Evolutionary conservation across 345 rosid species (phyloP), one percentile per base, ranked within the genome.

Genomic region (Linum usitatissimum): DNA sequence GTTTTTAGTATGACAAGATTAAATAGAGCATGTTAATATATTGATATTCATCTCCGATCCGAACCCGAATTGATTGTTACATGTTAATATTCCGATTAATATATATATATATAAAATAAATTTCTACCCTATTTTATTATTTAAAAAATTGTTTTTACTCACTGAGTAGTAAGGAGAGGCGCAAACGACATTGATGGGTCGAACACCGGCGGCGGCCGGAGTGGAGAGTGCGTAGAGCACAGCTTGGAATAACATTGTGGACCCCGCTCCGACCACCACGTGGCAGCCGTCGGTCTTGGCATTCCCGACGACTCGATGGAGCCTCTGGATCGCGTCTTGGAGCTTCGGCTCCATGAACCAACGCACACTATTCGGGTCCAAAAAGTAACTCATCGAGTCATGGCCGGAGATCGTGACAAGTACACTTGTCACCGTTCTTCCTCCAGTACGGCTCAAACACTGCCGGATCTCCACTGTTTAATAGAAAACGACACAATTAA

Each of bases 121-220:
- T n/a, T n/a, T n/a, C n/a, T n/a, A n/a, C n/a, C n/a, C n/a, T n/a
- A n/a, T n/a, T n/a, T n/a, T 42, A 42, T 42, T 8, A 1, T 9
- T 42, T 2, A 42, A 42, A 42, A 9, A 2, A 42, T 42, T 42
- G 49, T n/a, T 8, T 9, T 42, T 42, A 8, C 83, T 75, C 49
- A 87, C 99, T 70, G 97, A 87, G 79, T 93, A 93, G 63, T 75
- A 93, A 55, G 99, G 99, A 1, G 91, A 88, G 9, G 99, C 96
- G 1, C 83, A 80, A 10, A 92, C 94, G 14, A 92, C 86, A 57
- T 80, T 80, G 64, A 82, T 68, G 39, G 96, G 91, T n/a, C 79
- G 66, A 28, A 79, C 23, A 59, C 73, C 68, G 39, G 65, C 67
- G 0, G 12, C 49, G 49, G 12, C 10, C 14, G 80, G 68, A 13